Conservation (phyloP, 192 early-diverging fungal genomes). For the Kickxella alabastrina region DNA sequence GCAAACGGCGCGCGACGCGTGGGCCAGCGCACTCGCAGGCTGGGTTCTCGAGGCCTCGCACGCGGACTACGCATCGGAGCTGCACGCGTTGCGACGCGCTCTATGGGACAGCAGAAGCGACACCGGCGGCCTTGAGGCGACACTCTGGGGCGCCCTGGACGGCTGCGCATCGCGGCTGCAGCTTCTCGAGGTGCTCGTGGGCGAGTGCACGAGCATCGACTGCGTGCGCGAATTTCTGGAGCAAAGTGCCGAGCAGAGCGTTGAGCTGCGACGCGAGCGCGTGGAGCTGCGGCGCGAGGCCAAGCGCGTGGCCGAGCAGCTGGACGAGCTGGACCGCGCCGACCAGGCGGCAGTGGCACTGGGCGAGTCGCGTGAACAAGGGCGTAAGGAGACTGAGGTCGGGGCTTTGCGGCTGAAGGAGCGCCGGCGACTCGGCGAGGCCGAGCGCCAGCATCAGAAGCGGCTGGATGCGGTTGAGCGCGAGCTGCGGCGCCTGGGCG, state of each 20-base stretch:
- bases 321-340: conserved; percentile 47
- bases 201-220: conserved; percentile 57
- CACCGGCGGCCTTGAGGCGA: background rate
- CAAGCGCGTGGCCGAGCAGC: conserved; percentile 50
- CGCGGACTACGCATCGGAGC: conserved; percentile 27
- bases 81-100: conserved; percentile 32
- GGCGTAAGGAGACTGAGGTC: conserved; percentile 34
- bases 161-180: conserved; percentile 54
- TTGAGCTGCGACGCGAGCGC: conserved; percentile 71
- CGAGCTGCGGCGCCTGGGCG: conserved; percentile 60
- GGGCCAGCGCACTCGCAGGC: conserved; percentile 31
- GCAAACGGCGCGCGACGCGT: conserved; percentile 7
- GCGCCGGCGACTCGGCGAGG: conserved; percentile 41
- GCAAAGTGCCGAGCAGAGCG: conserved; percentile 63
- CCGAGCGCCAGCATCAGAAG: conserved; percentile 25
- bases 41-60: conserved; percentile 42
- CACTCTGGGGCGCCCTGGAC: conserved; percentile 27
- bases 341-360: conserved; percentile 7
- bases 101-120: conserved; percentile 17
- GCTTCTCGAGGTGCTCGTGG: conserved; percentile 62
- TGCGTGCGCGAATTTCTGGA: conserved; percentile 66
- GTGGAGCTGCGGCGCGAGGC: conserved; percentile 65
- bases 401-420: conserved; percentile 44
- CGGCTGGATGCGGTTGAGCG: conserved; percentile 63
- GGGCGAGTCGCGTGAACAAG: conserved; percentile 20